phyloP scores from a whole-genome alignment of 257 asterid genomes.

The Solanum etuberosum region DNA sequence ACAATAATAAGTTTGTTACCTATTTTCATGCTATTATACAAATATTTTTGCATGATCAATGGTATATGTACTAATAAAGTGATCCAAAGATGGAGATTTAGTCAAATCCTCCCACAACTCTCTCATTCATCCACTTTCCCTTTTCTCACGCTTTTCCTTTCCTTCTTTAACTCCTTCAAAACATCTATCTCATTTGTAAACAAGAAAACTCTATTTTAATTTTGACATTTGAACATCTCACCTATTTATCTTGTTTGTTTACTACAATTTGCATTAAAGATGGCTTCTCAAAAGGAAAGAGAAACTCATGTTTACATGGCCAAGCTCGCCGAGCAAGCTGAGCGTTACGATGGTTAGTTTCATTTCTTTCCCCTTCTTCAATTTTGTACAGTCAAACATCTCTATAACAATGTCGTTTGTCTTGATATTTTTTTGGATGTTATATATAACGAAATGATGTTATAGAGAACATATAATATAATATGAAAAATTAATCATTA shows the following conservation, averaged over 20 bases:
- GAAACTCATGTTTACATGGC: conserved; percentile 78
- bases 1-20: background rate
- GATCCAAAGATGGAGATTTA: conserved; percentile 17
- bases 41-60: background rate
- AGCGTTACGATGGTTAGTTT: conserved; percentile 66
- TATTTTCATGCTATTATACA: background rate
- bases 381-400: background rate
- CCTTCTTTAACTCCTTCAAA: conserved; percentile 8
- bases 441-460: background rate
- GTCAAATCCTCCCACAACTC: conserved; percentile 4
- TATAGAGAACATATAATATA: background rate
- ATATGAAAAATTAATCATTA: background rate
- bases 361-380: background rate
- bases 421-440: background rate
- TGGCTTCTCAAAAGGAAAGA: conserved; percentile 68
- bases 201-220: background rate
- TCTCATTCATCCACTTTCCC: conserved; percentile 5
- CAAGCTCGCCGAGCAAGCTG: conserved; percentile 84
- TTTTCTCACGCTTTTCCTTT: conserved; percentile 13
- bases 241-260: background rate
- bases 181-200: conserved; percentile 3
- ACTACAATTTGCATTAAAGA: conserved; percentile 1
- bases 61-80: background rate
- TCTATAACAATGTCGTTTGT: background rate
- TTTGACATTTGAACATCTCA: background rate